phyloP scores from a whole-genome alignment of 768 basidiomycete genomes.

The Suillus cothurnatus region DNA sequence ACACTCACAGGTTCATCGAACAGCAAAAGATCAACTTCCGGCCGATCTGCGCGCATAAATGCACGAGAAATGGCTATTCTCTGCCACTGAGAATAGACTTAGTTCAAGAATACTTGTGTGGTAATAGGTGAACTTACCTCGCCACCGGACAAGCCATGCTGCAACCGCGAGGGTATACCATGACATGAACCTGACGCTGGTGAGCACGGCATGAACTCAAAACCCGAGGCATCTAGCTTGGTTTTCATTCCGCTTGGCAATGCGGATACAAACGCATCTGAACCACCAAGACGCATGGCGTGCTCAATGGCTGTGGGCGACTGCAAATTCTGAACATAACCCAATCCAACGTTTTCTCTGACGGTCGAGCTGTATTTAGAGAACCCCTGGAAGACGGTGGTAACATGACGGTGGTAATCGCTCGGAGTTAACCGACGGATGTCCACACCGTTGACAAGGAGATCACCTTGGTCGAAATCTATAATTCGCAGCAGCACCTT shows the following conservation, averaged over 20 bases:
- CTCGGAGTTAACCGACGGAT: slow-evolving; percentile 63
- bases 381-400: slow-evolving; percentile 88
- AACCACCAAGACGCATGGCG: slow-evolving; percentile 75
- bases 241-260: slow-evolving; percentile 76
- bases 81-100: slow-evolving; percentile 65
- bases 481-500: slow-evolving; percentile 78
- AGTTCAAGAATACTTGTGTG: slow-evolving; percentile 13
- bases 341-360: slow-evolving; percentile 85
- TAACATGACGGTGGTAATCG: slow-evolving; percentile 73
- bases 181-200: slow-evolving; percentile 32
- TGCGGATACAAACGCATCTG: slow-evolving; percentile 61
- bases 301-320: slow-evolving; percentile 56
- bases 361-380: slow-evolving; percentile 78
- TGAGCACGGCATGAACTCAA: slow-evolving; percentile 45
- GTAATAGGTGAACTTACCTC: slow-evolving; percentile 54
- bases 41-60: slow-evolving; percentile 80
- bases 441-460: slow-evolving; percentile 72
- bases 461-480: slow-evolving; percentile 70
- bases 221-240: slow-evolving; percentile 64
- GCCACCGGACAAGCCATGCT: slow-evolving; percentile 80
- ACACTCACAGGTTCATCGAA: slow-evolving; percentile 80
- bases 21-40: slow-evolving; percentile 74
- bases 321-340: slow-evolving; percentile 65
- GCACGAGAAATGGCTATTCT: slow-evolving; percentile 83
- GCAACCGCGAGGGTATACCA: slow-evolving; percentile 38